Base-by-base conservation (phyloP, 192 early-diverging fungal species). In the Rhizophagus sp. region DNA sequence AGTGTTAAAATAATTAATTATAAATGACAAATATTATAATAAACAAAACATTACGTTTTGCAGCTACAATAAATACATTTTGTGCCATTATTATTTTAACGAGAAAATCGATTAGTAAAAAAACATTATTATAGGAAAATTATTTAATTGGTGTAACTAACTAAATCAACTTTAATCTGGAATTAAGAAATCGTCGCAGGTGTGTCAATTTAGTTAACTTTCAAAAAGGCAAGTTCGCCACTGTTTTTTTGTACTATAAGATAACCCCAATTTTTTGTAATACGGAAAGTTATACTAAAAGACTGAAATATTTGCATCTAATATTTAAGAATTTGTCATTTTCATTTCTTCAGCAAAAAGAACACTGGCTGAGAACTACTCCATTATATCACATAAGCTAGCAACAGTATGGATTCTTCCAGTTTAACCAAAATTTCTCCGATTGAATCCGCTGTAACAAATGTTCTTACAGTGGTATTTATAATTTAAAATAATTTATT, bases 31-130 rank as follows among this genome's bases (percentile, higher is more conserved):
- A 9, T 17, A 24, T 5, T 64, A 47, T 17, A 62, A 11, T 57
- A 36, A 22, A 36, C 2, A 17, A 61, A 72, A 64, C 82, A 84
- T 80, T 91, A 83, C 91, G 88, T 87, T 93, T 95, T 65, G 94
- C 94, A 63, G 94, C 91, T 65, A 95, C 87, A 69, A 95, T 95
- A 84, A 89, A 95, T 22, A 90, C 89, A 82, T 92, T 90, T 66
- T 74, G 75, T 47, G 88, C 83, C 88, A 90, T 88, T 61, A 57
- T 82, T 49, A 72, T 22, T 91, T 91, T 84, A 57, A 57, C 52
- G 17, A 22, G 19, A 57, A 57, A 57, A 57, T 22, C 3, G 19
- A 57, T 47, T 47, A 52, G 19, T n/a, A 52, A 52, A 52, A 52
- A 57, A 57, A 57, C 3, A 57, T 19, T 57, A 22, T 57, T 22